These are phyloP conservation scores for Hippophae tibetana DNA, from an alignment of 306 rosid genomes.

Conservation along the genomic window DNA sequence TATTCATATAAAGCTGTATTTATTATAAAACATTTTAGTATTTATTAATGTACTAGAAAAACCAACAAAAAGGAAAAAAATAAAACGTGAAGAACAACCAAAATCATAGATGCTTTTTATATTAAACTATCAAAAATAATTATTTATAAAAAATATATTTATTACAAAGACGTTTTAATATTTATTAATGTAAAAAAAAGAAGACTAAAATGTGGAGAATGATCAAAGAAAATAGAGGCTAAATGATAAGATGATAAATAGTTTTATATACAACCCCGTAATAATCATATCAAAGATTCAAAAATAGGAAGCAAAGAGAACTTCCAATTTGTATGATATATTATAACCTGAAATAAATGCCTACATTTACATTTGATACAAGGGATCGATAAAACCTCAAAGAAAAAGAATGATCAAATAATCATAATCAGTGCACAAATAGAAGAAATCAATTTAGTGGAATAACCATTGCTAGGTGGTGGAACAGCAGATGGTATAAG, in stretches of 20 bases:
- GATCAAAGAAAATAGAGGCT: no score
- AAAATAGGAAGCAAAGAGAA: constrained; percentile 18
- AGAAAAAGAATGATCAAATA: constrained; percentile 28
- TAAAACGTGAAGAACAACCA: no score
- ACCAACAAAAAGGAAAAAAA: no score
- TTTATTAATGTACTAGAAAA: no score
- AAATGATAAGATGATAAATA: constrained; percentile 1
- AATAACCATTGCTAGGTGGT: constrained; percentile 12
- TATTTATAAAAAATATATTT: no score
- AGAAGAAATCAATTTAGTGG: constrained; percentile 31
- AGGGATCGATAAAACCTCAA: constrained; percentile 9
- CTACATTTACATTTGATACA: constrained; percentile 21
- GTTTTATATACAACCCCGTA: constrained; percentile 22
- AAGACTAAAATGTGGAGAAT: no score
- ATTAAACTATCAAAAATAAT: no score
- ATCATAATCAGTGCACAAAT: constrained; percentile 16
- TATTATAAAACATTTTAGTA: no score
- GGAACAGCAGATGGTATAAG: constrained; percentile 9
- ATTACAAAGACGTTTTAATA: no score
- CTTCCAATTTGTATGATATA: constrained; percentile 15
- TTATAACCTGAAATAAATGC: constrained; percentile 4
- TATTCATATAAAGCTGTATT: no score
- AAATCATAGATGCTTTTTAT: no score
- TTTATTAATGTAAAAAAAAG: no score
- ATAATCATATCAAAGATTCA: constrained; percentile 1